Evolutionary conservation across 257 asterid species (phyloP).

Genomic region (Jacaranda mimosifolia): DNA sequence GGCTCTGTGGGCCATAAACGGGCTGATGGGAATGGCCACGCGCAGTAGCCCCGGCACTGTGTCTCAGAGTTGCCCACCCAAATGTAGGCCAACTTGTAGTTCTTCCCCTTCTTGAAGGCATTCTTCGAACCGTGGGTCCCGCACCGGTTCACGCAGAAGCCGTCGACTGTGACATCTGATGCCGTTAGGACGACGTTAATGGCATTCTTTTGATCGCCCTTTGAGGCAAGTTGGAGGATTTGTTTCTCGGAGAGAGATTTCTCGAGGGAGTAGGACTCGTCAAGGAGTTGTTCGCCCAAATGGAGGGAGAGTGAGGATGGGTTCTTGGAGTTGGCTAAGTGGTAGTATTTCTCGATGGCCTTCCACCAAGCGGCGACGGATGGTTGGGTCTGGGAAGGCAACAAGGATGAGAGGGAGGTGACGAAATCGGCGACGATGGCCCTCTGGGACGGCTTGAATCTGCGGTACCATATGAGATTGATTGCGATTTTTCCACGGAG

Average conservation of each 20-base stretch:
- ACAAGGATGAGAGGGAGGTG: constrained; percentile 50
- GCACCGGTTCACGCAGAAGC: constrained; percentile 58
- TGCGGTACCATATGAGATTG: constrained; percentile 75
- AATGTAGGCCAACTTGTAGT: constrained; percentile 40
- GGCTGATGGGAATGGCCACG: constrained; percentile 66
- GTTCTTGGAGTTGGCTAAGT: constrained; percentile 41
- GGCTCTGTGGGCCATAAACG: constrained; percentile 51
- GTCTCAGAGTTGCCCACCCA: constrained; percentile 63
- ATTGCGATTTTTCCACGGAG: constrained; percentile 67
- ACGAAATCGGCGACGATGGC: constrained; percentile 74
- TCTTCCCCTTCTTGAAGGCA: constrained; percentile 33
- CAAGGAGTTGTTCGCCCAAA: constrained; percentile 37
- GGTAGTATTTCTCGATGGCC: too few species aligned
- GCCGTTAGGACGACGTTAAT: constrained; percentile 52
- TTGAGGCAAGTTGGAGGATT: constrained; percentile 41
- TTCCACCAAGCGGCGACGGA: constrained; percentile 48
- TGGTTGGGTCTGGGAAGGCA: constrained; percentile 47
- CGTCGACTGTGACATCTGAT: constrained; percentile 49
- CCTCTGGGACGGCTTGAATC: constrained; percentile 69
- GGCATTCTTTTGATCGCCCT: constrained; percentile 27
- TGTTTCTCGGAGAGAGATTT: constrained; percentile 45
- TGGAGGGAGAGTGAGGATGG: constrained; percentile 35
- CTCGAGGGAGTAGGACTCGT: constrained; percentile 44
- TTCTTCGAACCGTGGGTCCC: constrained; percentile 55
- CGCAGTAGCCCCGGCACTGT: constrained; percentile 63